These are phyloP conservation scores for Chlorella variabilis DNA, from an alignment of 163 green algal species.

Conservation along the genomic window DNA sequence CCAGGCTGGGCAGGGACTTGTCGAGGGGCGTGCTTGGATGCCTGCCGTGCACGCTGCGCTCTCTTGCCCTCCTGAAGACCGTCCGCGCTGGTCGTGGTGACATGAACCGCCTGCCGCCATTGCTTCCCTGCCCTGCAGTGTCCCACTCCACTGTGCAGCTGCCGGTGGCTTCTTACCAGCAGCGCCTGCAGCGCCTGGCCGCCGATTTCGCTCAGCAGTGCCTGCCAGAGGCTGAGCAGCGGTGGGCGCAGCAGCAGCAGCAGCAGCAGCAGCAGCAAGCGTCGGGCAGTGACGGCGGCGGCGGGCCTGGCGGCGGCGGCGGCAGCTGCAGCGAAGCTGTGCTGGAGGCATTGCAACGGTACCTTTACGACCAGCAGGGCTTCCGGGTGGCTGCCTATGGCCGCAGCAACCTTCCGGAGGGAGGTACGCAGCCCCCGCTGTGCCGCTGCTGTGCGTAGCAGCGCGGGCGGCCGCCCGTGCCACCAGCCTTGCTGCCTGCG, in stretches of 20 bases:
- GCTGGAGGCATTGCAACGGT: conserved; percentile 10
- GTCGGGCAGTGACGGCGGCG: background rate
- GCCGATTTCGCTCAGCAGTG: background rate
- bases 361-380: conserved; percentile 5
- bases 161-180: conserved; percentile 46
- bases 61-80: no score
- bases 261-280: background rate
- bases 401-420: conserved; percentile 14
- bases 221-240: background rate
- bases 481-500: no score
- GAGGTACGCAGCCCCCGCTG: background rate
- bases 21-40: no score
- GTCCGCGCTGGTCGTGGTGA: no score
- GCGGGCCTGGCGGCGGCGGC: no score
- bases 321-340: background rate
- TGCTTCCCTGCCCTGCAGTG: no score
- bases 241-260: background rate
- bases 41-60: no score
- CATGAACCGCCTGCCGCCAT: no score
- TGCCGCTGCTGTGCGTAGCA: background rate
- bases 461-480: no score
- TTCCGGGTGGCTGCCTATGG: conserved; percentile 6
- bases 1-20: no score
- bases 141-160: conserved; percentile 60
- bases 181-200: conserved; percentile 44